Base-by-base conservation (phyloP, 768 basidiomycete species). In the Tricholoma saponaceum region DNA sequence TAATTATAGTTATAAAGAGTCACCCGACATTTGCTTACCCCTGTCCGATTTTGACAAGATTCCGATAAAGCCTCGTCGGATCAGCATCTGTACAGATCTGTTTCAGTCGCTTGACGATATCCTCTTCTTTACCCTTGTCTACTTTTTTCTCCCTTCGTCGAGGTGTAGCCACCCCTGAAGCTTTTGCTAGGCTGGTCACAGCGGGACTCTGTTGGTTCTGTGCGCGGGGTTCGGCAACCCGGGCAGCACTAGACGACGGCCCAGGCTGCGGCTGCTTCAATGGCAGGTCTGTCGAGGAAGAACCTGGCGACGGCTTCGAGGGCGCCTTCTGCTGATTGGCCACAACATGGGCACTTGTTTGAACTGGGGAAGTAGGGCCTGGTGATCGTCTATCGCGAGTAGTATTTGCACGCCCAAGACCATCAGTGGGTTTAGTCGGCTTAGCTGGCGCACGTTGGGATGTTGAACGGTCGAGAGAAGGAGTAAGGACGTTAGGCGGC, bases 31-130 rank as follows among this genome's bases (percentile, higher is more conserved):
- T 22, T 14, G 66, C 89, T 67, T 64, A 96, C 94, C 96, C 97
- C 72, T 98, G 96, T 39, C 96, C 97, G 67, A 98, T 97, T 83
- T 98, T 98, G 73, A 92, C 87, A 43, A 98, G 79, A 67, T 84
- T 95, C 57, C 95, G 81, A 68, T 98, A 98, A 33, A 98, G 75
- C 71, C 85, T 85, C 33, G 95, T 98, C 26, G 97, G 97, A 72
- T 99, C 97, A 4, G 94, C 95, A 69, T 97, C 94, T 2, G 96
- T 96, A 67, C 97, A 99, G 66, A 99, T 98, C 66, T 88, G 87
- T 68, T 92, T 89, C 64, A 99, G 72, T 16, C 95, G 85, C 64
- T 86, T 89, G 60, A 98, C 88, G 59, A 98, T 94, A 66, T 98
- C 95, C 62, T 89, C 88, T 49, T 92, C 87, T 64, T 86, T 87